Evolutionary conservation across 2,329 filamentous ascomycete species (phyloP).

Genomic region (Venturia effusa): DNA sequence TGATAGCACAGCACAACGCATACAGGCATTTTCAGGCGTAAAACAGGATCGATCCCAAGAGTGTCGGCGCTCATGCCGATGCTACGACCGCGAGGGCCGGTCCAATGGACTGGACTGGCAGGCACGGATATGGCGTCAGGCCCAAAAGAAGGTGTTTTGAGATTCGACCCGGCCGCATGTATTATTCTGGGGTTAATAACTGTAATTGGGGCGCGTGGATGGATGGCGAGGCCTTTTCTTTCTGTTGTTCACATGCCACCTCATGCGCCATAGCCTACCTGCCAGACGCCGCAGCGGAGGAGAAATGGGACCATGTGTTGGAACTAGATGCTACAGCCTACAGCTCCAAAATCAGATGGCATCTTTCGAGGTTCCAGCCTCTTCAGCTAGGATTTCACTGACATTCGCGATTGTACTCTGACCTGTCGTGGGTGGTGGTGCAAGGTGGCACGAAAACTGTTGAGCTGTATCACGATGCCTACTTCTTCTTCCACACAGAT

Average conservation of each 20-base stretch:
- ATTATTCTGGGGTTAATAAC: conserved; percentile 1
- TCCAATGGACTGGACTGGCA: conserved; percentile 22
- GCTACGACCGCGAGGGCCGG: neutral
- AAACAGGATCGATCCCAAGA: conserved; percentile 22
- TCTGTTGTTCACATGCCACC: neutral
- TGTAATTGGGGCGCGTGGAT: conserved; percentile 3
- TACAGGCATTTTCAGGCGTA: conserved; percentile 31
- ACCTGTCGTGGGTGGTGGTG: neutral
- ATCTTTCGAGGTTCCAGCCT: neutral
- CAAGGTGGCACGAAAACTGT: neutral
- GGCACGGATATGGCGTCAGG: conserved; percentile 27
- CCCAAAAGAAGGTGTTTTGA: conserved; percentile 25
- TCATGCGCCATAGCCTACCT: neutral
- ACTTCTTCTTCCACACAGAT: neutral
- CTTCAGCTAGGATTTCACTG: neutral
- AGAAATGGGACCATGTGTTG: neutral
- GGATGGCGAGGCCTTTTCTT: neutral
- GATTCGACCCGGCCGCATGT: conserved; percentile 10
- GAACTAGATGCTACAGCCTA: neutral
- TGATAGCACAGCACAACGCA: conserved; percentile 16
- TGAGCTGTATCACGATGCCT: neutral
- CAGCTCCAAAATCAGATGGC: neutral
- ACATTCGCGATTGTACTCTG: neutral
- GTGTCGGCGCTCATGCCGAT: conserved; percentile 24
- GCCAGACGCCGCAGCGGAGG: neutral